Evolutionary conservation across 2,329 filamentous ascomycete genomes (phyloP).

Genomic region (Penicillium sp.): DNA sequence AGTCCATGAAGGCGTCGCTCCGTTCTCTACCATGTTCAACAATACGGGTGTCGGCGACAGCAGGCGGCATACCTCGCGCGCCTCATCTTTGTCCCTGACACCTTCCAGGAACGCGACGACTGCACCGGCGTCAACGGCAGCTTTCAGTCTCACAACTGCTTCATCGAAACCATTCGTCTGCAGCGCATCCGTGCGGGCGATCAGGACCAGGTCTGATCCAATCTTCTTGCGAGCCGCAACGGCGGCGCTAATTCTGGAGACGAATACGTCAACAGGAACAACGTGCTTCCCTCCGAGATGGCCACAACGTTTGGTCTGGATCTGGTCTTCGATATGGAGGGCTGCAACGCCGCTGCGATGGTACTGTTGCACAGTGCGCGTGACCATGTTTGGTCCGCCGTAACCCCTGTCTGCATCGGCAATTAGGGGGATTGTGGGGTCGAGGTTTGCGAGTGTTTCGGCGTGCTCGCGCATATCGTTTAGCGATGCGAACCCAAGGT

Average conservation of each 20-base stretch:
- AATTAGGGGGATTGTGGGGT: slow-evolving; percentile 62
- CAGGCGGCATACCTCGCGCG: slow-evolving; percentile 40
- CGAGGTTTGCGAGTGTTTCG: slow-evolving; percentile 67
- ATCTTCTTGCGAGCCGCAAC: slow-evolving; percentile 39
- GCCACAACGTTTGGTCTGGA: slow-evolving; percentile 49
- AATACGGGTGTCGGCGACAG: slow-evolving; percentile 47
- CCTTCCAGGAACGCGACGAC: slow-evolving; percentile 50
- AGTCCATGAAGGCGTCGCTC: slow-evolving; percentile 43
- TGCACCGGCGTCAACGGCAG: slow-evolving; percentile 44
- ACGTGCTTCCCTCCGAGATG: slow-evolving; percentile 47
- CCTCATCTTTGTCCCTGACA: slow-evolving; percentile 43
- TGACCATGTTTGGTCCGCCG: slow-evolving; percentile 53
- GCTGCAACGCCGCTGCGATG: slow-evolving; percentile 59
- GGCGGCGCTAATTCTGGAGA: slow-evolving; percentile 43
- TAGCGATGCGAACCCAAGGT: slow-evolving; percentile 66
- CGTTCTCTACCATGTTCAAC: slow-evolving; percentile 52
- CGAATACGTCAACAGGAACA: slow-evolving; percentile 40
- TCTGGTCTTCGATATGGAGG: slow-evolving; percentile 63
- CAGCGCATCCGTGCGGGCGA: slow-evolving; percentile 48
- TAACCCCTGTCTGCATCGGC: slow-evolving; percentile 62
- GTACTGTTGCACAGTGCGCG: slow-evolving; percentile 55
- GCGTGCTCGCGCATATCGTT: slow-evolving; percentile 68
- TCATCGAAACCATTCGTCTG: slow-evolving; percentile 48
- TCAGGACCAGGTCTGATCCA: slow-evolving; percentile 48
- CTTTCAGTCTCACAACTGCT: slow-evolving; percentile 43